Conservation (phyloP, 805 yeast species). For the Ogataea siamensis region DNA sequence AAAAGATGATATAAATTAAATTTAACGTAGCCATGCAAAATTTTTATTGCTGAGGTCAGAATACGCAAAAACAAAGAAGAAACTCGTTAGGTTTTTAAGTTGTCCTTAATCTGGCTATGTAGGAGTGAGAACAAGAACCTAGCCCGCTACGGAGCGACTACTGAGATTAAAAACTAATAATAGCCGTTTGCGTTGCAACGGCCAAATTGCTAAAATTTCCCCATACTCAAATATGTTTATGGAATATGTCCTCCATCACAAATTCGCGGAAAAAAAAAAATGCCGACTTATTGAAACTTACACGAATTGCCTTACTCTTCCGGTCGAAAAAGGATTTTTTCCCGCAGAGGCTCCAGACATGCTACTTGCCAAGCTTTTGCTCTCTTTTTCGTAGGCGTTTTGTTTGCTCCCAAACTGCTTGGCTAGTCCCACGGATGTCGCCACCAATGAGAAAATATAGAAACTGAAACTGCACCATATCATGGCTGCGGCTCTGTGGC, state of each 20-base stretch:
- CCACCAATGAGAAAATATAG: constrained; percentile 39
- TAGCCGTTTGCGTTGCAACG: constrained; percentile 3
- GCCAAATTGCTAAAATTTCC: constrained; percentile 9
- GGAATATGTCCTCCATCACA: not conserved
- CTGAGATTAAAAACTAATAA: not conserved
- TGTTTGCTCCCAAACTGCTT: constrained; percentile 30
- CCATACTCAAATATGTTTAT: not conserved
- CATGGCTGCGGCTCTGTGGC: constrained; percentile 54
- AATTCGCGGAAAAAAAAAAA: not conserved
- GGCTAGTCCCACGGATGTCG: constrained; percentile 35
- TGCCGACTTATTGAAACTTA: not conserved
- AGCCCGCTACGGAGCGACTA: too few species aligned
- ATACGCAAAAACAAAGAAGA: too few species aligned
- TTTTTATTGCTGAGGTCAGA: constrained; percentile 7
- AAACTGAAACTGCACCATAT: constrained; percentile 61
- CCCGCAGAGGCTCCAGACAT: not conserved
- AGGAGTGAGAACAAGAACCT: too few species aligned
- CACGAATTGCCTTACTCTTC: constrained; percentile 10
- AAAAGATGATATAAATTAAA: not conserved
- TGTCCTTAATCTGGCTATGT: too few species aligned
- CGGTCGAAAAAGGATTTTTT: not conserved
- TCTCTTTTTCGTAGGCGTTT: constrained; percentile 5
- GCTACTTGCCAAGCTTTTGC: constrained; percentile 6
- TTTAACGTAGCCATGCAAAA: constrained; percentile 1
- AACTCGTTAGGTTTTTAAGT: too few species aligned